Base-by-base conservation (phyloP, 1,139 yeast species). In the Kodamaea derodonti region DNA sequence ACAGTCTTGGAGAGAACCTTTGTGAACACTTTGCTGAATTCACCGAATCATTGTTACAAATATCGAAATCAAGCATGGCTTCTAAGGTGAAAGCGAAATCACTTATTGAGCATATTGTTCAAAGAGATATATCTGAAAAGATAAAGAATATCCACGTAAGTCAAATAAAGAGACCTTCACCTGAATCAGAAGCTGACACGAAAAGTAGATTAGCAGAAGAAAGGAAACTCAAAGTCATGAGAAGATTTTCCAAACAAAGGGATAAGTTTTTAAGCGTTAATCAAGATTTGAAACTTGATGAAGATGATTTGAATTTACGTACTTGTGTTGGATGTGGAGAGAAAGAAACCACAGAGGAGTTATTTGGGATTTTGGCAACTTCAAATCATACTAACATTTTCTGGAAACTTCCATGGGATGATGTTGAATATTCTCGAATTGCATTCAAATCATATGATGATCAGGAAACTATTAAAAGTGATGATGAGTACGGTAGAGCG, bases 291-390 rank as follows among this genome's bases (percentile, higher is more conserved):
- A 54, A 49, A 9, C 51, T 44, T 11, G 51, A 24, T 5, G 22
- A 35, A 9, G 36, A 52, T 4, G 31, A 25, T 34, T 4, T 46
- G 46, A 12, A 7, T 5, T 36, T 40, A n/a, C 55, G 77, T 38
- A 56, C 58, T 2, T 84, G 94, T 60, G 82, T 84, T 1, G 51
- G 79, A n/a, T 84, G 94, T 57, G 87, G 84, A 36, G 83, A 78
- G 40, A 59, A 66, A 1, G 80, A 75, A 37, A 59, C 66, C 6
- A 39, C 50, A 16, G 63, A 64, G 14, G 65, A 70, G 10, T 45
- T 68, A 0, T 75, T 82, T 55, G 85, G 84, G 5, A 54, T 78
- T n/a, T 69, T 80, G 11, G 68, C 67, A 4, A 59, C 63, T 20
- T 48, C 62, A 1, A 51, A 62, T 0, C 48, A 52, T 6, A 56